These are phyloP conservation scores for Globisporangium abappressorium DNA, from an alignment of 352 stramenopile genomes.

Conservation along the genomic window DNA sequence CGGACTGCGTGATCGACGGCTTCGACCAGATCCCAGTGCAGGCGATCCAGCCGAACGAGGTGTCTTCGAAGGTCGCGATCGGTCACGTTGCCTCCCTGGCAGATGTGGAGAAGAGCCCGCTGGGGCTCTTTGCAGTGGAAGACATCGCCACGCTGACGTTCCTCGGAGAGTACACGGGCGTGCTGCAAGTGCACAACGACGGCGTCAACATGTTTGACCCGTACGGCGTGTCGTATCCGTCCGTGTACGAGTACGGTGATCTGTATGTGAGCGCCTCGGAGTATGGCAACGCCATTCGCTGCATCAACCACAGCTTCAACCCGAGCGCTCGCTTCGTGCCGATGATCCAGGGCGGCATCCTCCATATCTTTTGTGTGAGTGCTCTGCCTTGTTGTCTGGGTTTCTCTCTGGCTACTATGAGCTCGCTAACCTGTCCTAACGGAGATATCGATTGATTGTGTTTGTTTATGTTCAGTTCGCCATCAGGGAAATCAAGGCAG, in stretches of 20 bases:
- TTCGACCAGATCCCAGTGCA: constrained; percentile 41
- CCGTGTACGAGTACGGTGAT: constrained; percentile 58
- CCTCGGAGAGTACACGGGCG: constrained; percentile 67
- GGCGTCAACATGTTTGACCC: constrained; percentile 44
- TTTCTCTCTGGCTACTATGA: too few relatives aligned
- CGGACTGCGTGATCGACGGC: constrained; percentile 42
- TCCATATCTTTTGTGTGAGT: constrained; percentile 79
- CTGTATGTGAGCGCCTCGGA: constrained; percentile 67
- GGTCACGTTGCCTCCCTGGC: constrained; percentile 50
- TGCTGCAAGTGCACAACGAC: constrained; percentile 49
- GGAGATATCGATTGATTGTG: not conserved
- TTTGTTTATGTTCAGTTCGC: constrained; percentile 45
- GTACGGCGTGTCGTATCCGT: constrained; percentile 74
- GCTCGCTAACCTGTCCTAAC: not conserved
- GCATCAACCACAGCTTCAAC: constrained; percentile 68
- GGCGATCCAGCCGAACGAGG: constrained; percentile 20
- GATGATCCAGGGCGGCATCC: constrained; percentile 61
- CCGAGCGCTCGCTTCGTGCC: constrained; percentile 64
- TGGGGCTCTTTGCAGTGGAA: constrained; percentile 63
- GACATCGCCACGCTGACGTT: constrained; percentile 42
- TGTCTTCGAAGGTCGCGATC: constrained; percentile 51
- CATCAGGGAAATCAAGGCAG: constrained; percentile 33
- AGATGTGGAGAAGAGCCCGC: constrained; percentile 39
- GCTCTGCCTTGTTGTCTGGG: not conserved
- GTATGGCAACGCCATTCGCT: constrained; percentile 75